A percentile compares a stretch with the other conserved stretches of the same genome.
phyloP scores from a whole-genome alignment of 2,329 filamentous ascomycete species.

The Aureobasidium sp. region DNA sequence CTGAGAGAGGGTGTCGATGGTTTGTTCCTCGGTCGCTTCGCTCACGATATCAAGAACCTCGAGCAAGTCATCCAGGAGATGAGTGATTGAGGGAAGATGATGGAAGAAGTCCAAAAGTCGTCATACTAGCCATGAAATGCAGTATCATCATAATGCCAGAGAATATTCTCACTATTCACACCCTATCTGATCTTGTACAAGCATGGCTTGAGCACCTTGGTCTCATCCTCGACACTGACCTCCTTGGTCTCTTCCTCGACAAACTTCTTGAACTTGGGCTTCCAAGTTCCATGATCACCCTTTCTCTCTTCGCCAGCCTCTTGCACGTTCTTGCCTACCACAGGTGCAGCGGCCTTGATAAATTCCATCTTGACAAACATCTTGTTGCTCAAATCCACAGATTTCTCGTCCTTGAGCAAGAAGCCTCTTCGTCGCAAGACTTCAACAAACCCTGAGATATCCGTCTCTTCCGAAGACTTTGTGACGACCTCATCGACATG shows the following conservation, averaged over 20 bases:
- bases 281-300: slow-evolving; percentile 32
- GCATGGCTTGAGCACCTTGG: slow-evolving; percentile 82
- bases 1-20: slow-evolving; percentile 68
- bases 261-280: slow-evolving; percentile 48
- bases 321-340: slow-evolving; percentile 64
- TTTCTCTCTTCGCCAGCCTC: slow-evolving; percentile 30
- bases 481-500: slow-evolving; percentile 63
- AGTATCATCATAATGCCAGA: not conserved
- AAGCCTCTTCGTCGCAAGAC: slow-evolving; percentile 77
- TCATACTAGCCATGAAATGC: not conserved
- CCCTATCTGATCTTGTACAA: slow-evolving; percentile 80
- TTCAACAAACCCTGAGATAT: slow-evolving; percentile 79
- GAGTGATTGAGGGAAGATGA: slow-evolving; percentile 31
- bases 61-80: slow-evolving; percentile 67
- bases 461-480: slow-evolving; percentile 61
- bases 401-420: slow-evolving; percentile 59
- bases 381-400: slow-evolving; percentile 79
- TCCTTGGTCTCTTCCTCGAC: slow-evolving; percentile 52
- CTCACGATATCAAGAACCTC: slow-evolving; percentile 67
- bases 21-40: slow-evolving; percentile 74
- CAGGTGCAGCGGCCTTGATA: slow-evolving; percentile 69
- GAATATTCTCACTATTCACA: not conserved
- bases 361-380: slow-evolving; percentile 99
- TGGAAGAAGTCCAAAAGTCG: not conserved
- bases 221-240: slow-evolving; percentile 52